These are phyloP conservation scores for Candida patagonica DNA, from an alignment of 805 yeast genomes.

Conservation along the genomic window DNA sequence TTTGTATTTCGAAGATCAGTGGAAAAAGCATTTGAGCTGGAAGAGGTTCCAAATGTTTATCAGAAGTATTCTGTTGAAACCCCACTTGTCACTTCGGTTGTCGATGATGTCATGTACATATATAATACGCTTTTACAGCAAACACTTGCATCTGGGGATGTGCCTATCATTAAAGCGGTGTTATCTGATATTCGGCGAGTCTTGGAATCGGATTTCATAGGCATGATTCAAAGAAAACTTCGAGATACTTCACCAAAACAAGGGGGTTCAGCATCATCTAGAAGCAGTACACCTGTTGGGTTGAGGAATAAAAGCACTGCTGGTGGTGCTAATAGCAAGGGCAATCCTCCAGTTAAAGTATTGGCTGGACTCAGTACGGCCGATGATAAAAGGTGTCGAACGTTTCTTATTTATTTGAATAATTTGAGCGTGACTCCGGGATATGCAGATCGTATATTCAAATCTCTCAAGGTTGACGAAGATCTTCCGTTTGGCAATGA, in stretches of 20 bases:
- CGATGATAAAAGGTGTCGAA: constrained; percentile 43
- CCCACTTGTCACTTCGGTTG: constrained; percentile 61
- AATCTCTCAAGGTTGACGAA: constrained; percentile 29
- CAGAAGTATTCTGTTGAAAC: constrained; percentile 39
- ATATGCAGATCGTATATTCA: constrained; percentile 46
- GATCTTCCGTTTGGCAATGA: constrained; percentile 22
- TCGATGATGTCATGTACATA: constrained; percentile 76
- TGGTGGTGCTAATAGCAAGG: not conserved
- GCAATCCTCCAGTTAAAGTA: not conserved
- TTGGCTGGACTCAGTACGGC: constrained; percentile 16
- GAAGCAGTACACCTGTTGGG: constrained; percentile 12
- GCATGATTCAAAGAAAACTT: constrained; percentile 42
- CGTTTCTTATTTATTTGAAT: constrained; percentile 59
- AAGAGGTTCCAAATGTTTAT: constrained; percentile 56
- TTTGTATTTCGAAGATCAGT: constrained; percentile 70
- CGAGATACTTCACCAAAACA: constrained; percentile 34
- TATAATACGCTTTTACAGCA: constrained; percentile 59
- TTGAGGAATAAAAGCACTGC: not conserved
- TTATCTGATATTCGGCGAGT: constrained; percentile 48
- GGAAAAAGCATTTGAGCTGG: constrained; percentile 71
- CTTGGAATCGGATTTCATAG: constrained; percentile 54
- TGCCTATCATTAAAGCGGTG: constrained; percentile 43
- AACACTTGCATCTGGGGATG: constrained; percentile 64
- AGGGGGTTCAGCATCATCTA: constrained; percentile 11
- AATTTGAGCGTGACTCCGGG: constrained; percentile 55